A percentile compares a stretch with the other conserved stretches of the same genome.
Evolutionary conservation across 2,329 filamentous ascomycete genomes (phyloP).

Genomic region (Penicillium italicum): DNA sequence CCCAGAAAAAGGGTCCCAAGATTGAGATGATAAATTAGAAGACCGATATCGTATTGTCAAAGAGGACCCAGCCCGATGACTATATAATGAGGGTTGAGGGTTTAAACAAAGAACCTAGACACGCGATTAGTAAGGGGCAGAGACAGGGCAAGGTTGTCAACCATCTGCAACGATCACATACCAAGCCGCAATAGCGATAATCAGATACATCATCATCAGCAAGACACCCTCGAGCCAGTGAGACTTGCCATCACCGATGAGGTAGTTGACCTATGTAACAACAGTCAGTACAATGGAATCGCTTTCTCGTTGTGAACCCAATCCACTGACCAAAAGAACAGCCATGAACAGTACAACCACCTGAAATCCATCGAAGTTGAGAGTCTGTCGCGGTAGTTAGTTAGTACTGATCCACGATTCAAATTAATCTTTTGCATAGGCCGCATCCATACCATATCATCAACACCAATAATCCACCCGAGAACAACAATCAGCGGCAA

Average conservation of each 20-base stretch:
- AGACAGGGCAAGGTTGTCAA: not conserved
- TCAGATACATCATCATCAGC: constrained; percentile 58
- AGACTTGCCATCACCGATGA: constrained; percentile 59
- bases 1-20: not conserved
- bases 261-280: constrained; percentile 54
- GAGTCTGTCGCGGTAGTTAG: constrained; percentile 50
- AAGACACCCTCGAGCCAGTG: constrained; percentile 60
- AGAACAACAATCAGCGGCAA: constrained; percentile 59
- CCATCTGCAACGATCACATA: constrained; percentile 27
- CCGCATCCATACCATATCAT: constrained; percentile 50
- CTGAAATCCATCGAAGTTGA: constrained; percentile 86
- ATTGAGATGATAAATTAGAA: not conserved
- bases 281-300: constrained; percentile 6
- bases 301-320: not conserved
- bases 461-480: constrained; percentile 58
- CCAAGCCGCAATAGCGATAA: constrained; percentile 60
- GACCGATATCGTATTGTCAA: not conserved
- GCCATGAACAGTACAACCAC: constrained; percentile 62
- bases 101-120: constrained; percentile 6
- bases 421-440: not conserved
- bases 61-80: not conserved
- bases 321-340: constrained; percentile 41
- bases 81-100: not conserved
- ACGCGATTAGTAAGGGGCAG: not conserved
- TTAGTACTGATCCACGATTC: constrained; percentile 9